Evolutionary conservation across 2,329 filamentous ascomycete genomes (phyloP).

Genomic region (Penicillium crustosum): DNA sequence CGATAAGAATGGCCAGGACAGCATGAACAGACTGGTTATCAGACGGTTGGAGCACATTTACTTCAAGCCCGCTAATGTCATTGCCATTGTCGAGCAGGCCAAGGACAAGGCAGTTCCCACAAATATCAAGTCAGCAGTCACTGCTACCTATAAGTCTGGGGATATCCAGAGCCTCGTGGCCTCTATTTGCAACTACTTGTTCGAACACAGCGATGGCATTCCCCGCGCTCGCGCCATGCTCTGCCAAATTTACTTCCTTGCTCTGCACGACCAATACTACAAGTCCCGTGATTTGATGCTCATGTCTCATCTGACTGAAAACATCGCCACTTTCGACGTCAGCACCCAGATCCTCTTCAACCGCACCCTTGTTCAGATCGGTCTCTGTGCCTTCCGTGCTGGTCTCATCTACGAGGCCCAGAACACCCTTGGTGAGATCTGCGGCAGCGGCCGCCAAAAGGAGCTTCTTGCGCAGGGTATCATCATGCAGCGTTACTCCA

Average conservation of each 20-base stretch:
- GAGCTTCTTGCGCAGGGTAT: slow-evolving; percentile 96
- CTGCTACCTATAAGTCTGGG: slow-evolving; percentile 65
- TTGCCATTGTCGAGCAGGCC: slow-evolving; percentile 91
- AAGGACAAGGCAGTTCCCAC: slow-evolving; percentile 79
- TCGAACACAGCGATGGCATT: slow-evolving; percentile 91
- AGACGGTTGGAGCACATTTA: slow-evolving; percentile 94
- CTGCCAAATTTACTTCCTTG: slow-evolving; percentile 97
- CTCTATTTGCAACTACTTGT: slow-evolving; percentile 90
- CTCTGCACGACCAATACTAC: slow-evolving; percentile 97
- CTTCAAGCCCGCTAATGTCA: slow-evolving; percentile 95
- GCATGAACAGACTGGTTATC: slow-evolving; percentile 89
- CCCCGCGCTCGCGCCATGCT: slow-evolving; percentile 96
- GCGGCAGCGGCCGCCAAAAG: slow-evolving; percentile 95
- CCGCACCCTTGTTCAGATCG: slow-evolving; percentile 94
- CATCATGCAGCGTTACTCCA: slow-evolving; percentile 95
- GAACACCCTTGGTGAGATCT: slow-evolving; percentile 96
- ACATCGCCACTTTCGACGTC: slow-evolving; percentile 93
- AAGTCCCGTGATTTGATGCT: slow-evolving; percentile 98
- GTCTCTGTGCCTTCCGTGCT: slow-evolving; percentile 95
- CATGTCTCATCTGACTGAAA: slow-evolving; percentile 98
- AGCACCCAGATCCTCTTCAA: slow-evolving; percentile 98
- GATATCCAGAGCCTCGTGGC: slow-evolving; percentile 75
- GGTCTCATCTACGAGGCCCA: slow-evolving; percentile 97
- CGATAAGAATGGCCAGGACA: slow-evolving; percentile 73
- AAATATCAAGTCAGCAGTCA: slow-evolving; percentile 73